These are phyloP conservation scores for Russula sp. DNA, from an alignment of 768 basidiomycete genomes.

Conservation along the genomic window DNA sequence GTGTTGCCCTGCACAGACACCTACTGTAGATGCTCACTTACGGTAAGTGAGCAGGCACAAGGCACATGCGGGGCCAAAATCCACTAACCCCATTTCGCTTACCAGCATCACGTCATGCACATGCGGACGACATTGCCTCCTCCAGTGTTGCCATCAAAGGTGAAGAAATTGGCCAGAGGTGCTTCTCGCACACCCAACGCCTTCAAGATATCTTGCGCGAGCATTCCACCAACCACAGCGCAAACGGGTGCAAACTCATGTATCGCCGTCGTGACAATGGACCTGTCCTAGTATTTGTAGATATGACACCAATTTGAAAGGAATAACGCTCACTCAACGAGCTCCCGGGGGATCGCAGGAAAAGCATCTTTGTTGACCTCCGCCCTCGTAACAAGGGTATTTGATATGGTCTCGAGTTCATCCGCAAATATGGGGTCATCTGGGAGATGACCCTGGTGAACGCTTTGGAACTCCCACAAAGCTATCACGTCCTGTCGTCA, in stretches of 20 bases:
- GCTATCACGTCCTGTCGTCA: constrained; percentile 37
- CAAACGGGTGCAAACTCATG: constrained; percentile 91
- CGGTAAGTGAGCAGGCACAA: neutral
- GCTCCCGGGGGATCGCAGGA: constrained; percentile 43
- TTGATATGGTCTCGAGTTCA: constrained; percentile 60
- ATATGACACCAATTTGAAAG: neutral
- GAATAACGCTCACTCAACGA: constrained; percentile 49
- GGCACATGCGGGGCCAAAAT: neutral
- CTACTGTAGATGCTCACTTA: neutral
- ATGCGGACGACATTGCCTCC: constrained; percentile 58
- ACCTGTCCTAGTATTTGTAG: constrained; percentile 34
- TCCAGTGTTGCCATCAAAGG: constrained; percentile 79
- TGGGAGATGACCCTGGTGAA: constrained; percentile 52
- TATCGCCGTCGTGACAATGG: constrained; percentile 57
- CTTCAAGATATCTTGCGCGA: constrained; percentile 93
- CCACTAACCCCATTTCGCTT: too few relatives aligned
- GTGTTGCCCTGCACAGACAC: too few relatives aligned
- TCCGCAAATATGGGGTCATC: constrained; percentile 37
- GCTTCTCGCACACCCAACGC: constrained; percentile 84
- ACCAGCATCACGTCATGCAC: constrained; percentile 31
- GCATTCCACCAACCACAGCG: constrained; percentile 89
- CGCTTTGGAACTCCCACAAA: constrained; percentile 73
- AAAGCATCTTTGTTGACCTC: constrained; percentile 68
- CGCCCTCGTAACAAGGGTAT: constrained; percentile 49
- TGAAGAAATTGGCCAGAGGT: constrained; percentile 88